phyloP scores from a whole-genome alignment of 2,329 filamentous ascomycete genomes.

The Sarocladium oryzae region DNA sequence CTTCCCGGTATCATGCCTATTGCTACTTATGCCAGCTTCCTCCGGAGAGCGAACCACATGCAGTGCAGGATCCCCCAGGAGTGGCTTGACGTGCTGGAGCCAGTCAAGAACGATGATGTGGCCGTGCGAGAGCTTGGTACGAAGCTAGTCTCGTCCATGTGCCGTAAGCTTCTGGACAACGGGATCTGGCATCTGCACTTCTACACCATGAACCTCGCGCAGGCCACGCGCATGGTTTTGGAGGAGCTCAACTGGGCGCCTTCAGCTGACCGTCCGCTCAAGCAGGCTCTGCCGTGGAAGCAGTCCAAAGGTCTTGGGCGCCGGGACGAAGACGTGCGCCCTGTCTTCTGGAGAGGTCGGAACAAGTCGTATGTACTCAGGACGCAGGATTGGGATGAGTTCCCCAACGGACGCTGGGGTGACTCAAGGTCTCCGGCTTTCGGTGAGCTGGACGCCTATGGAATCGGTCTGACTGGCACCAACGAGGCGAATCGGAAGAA shows the following conservation, averaged over 20 bases:
- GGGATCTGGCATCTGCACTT: slow-evolving; percentile 91
- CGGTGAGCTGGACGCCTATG: slow-evolving; percentile 90
- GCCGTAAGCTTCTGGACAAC: slow-evolving; percentile 72
- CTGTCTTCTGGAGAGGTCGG: slow-evolving; percentile 97
- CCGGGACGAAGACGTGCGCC: slow-evolving; percentile 88
- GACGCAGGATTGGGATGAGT: slow-evolving; percentile 98
- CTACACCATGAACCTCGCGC: slow-evolving; percentile 98
- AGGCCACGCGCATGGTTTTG: slow-evolving; percentile 87
- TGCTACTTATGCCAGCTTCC: slow-evolving; percentile 87
- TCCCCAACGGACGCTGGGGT: slow-evolving; percentile 97
- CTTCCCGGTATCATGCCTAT: slow-evolving; percentile 84
- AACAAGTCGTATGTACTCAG: slow-evolving; percentile 93
- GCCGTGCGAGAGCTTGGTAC: slow-evolving; percentile 88
- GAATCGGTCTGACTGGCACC: slow-evolving; percentile 85
- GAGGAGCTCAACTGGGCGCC: slow-evolving; percentile 83
- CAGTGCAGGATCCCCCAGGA: slow-evolving; percentile 73
- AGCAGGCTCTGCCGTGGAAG: slow-evolving; percentile 92
- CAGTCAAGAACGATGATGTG: slow-evolving; percentile 93
- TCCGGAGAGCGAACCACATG: slow-evolving; percentile 86
- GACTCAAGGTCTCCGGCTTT: slow-evolving; percentile 95
- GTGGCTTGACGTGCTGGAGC: slow-evolving; percentile 79
- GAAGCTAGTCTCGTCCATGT: slow-evolving; percentile 81
- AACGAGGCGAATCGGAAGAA: slow-evolving; percentile 94
- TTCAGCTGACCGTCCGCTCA: slow-evolving; percentile 67
- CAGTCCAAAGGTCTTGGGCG: slow-evolving; percentile 86